A percentile compares a stretch with the other conserved stretches of the same genome.
Evolutionary conservation across 176 grass and related monocot genomes (phyloP).

Genomic region (Triticum urartu): DNA sequence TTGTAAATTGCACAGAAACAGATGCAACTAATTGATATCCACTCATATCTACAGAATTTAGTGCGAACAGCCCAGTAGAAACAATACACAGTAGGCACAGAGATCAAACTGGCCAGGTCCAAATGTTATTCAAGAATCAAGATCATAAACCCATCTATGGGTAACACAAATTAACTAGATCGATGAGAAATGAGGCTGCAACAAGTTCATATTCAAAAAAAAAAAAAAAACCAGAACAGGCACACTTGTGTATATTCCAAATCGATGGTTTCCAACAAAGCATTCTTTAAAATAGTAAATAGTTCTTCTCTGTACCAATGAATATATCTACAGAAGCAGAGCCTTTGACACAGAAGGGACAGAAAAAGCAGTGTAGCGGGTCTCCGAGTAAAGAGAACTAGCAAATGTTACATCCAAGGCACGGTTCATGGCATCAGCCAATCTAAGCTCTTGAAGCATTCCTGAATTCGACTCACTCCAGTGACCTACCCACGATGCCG

Average conservation of each 20-base stretch:
- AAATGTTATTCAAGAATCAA: not conserved
- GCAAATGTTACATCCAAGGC: not conserved
- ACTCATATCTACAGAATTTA: conserved; percentile 1
- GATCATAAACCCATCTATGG: not conserved
- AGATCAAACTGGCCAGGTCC: conserved; percentile 3
- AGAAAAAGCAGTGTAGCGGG: not conserved
- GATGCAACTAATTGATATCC: not conserved
- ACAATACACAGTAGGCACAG: not conserved
- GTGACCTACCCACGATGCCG: not conserved
- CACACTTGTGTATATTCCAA: not conserved
- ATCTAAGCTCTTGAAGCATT: conserved; percentile 11
- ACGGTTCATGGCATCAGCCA: not conserved
- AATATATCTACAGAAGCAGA: not conserved
- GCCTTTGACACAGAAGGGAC: not conserved
- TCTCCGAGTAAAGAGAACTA: not conserved
- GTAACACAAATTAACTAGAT: not conserved
- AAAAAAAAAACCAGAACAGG: not conserved
- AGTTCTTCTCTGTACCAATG: not conserved
- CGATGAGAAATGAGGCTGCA: not conserved
- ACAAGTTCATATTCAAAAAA: not conserved
- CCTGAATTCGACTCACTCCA: not conserved
- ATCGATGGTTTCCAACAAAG: not conserved
- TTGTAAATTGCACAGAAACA: not conserved
- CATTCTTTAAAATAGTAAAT: not conserved
- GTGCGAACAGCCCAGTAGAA: not conserved